These are phyloP conservation scores for Cyclotella kingstonii DNA, from an alignment of 108 stramenopile species.

Conservation along the genomic window DNA sequence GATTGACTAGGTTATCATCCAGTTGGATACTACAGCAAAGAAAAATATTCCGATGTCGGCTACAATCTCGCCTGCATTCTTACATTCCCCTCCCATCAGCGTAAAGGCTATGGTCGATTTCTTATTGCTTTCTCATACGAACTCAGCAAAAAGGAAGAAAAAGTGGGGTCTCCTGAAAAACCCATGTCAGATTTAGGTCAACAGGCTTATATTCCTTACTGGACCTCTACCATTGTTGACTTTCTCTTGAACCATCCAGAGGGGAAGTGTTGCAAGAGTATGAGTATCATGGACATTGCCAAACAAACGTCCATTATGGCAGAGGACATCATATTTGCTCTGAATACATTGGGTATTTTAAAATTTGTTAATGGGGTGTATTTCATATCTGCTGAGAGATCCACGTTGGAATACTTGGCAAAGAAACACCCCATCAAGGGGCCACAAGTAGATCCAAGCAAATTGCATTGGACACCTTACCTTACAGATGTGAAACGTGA, in stretches of 20 bases:
- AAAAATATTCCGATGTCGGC: constrained; percentile 98
- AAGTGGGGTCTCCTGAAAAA: constrained; percentile 97
- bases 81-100: constrained; percentile 97
- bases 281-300: constrained; percentile 90
- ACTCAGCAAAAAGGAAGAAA: constrained; percentile 94
- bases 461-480: constrained; percentile 97
- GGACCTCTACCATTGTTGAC: constrained; percentile 88
- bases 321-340: constrained; percentile 94
- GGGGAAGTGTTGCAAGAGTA: constrained; percentile 53
- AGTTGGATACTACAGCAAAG: constrained; percentile 98
- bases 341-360: constrained; percentile 89
- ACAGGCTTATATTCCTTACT: constrained; percentile 93
- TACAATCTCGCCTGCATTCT: constrained; percentile 99
- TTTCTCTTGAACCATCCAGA: constrained; percentile 69
- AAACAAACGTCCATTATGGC: constrained; percentile 95
- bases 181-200: constrained; percentile 98
- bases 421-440: constrained; percentile 94
- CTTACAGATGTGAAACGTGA: constrained; percentile 93
- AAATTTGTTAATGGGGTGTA: constrained; percentile 91
- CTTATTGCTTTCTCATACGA: constrained; percentile 98
- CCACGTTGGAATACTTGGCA: constrained; percentile 68
- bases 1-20: constrained; percentile 72
- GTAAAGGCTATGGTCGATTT: constrained; percentile 98
- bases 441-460: constrained; percentile 84
- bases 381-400: constrained; percentile 85